A percentile compares a stretch with the other conserved stretches of the same genome.
phyloP scores from a whole-genome alignment of 305 asterid genomes.

The Fraxinus velutina region DNA sequence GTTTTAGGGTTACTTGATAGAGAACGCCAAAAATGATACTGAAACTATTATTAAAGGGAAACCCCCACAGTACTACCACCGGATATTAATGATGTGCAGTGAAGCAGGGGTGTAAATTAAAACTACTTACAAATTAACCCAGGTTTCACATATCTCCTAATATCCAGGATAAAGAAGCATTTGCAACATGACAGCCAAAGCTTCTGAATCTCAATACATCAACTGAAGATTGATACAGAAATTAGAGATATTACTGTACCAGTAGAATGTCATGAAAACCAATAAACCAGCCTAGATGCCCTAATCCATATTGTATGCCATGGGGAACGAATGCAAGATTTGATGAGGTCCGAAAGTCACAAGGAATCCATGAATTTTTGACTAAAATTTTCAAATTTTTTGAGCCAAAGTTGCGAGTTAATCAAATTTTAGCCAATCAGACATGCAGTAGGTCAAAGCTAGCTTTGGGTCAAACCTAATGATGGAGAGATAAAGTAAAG shows the following conservation, averaged over 20 bases:
- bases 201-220: not conserved
- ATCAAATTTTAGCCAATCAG: not conserved
- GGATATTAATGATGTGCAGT: not conserved
- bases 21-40: not conserved
- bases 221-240: not conserved
- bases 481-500: not conserved
- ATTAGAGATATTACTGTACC: not conserved
- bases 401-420: not conserved
- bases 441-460: not conserved
- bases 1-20: not conserved
- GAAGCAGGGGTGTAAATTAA: not conserved
- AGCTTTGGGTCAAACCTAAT: not conserved
- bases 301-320: not conserved
- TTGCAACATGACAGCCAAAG: not conserved
- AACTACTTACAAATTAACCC: not conserved
- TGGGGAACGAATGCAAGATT: not conserved
- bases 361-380: not conserved
- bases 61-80: not conserved
- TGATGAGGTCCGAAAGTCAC: not conserved
- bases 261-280: not conserved
- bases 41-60: not conserved
- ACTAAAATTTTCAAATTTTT: not conserved
- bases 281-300: not conserved
- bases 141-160: not conserved
- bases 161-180: not conserved